phyloP scores from a whole-genome alignment of 176 grass and related monocot species.

The Canna indica region DNA sequence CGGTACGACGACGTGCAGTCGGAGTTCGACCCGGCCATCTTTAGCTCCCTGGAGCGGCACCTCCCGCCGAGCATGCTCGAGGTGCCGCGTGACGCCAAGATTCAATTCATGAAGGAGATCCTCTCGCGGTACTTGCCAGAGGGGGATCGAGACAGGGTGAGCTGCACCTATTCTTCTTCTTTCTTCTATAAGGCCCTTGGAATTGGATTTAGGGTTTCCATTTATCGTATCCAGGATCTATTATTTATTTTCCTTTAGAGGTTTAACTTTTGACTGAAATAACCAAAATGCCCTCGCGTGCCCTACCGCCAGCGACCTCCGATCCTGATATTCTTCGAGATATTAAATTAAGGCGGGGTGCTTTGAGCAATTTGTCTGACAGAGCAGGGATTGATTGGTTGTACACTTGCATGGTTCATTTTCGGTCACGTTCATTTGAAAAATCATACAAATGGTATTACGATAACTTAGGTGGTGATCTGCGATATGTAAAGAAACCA shows the following conservation, averaged over 20 bases:
- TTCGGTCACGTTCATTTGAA: too few species aligned
- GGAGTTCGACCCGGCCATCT: slow-evolving; percentile 56
- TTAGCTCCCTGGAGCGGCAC: slow-evolving; percentile 67
- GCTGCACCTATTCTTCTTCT: not conserved
- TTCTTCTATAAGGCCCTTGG: not conserved
- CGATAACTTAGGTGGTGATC: too few species aligned
- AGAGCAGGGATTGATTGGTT: not conserved
- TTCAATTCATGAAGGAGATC: slow-evolving; percentile 54
- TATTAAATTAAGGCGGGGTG: not conserved
- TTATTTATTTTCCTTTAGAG: not conserved
- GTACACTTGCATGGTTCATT: too few species aligned
- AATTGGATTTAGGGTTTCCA: slow-evolving; percentile 8
- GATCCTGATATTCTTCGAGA: not conserved
- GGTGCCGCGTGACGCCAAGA: slow-evolving; percentile 44
- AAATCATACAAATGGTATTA: too few species aligned
- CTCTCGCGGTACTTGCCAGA: slow-evolving; percentile 64
- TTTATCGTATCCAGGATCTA: not conserved
- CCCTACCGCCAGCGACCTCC: not conserved
- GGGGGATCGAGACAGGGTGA: slow-evolving; percentile 61
- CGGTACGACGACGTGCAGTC: slow-evolving; percentile 48
- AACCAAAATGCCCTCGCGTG: slow-evolving; percentile 6
- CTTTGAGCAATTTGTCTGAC: not conserved
- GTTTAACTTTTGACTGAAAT: not conserved
- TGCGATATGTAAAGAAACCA: too few species aligned
- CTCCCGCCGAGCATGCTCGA: slow-evolving; percentile 66